Evolutionary conservation across 2,329 filamentous ascomycete genomes (phyloP).

Genomic region (Xylaria sp.): DNA sequence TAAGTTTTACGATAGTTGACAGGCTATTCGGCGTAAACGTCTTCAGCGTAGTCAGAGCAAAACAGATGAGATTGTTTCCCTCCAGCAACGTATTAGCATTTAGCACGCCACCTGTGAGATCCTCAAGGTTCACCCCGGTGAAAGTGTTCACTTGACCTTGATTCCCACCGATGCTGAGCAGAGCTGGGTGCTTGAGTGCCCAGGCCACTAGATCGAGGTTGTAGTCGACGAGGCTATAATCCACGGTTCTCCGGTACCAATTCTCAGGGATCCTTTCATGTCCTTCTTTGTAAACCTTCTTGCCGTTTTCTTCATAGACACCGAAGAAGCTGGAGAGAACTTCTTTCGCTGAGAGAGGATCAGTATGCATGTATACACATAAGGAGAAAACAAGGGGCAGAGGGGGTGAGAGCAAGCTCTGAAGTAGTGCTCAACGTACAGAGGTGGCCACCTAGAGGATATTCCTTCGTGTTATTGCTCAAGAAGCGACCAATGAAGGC

Average conservation of each 20-base stretch:
- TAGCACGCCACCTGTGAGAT: conserved; percentile 57
- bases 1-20: conserved; percentile 50
- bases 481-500: conserved; percentile 56
- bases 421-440: conserved; percentile 44
- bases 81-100: conserved; percentile 54
- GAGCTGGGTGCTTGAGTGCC: conserved; percentile 53
- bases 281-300: conserved; percentile 57
- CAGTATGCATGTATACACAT: neutral
- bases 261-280: conserved; percentile 63
- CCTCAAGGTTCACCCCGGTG: conserved; percentile 54
- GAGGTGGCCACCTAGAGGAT: conserved; percentile 49
- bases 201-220: conserved; percentile 53
- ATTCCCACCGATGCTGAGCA: conserved; percentile 62
- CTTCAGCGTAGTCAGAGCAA: conserved; percentile 53
- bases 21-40: conserved; percentile 56
- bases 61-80: conserved; percentile 57
- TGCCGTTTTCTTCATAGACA: conserved; percentile 53
- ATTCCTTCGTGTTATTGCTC: conserved; percentile 56
- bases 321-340: conserved; percentile 59
- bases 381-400: neutral
- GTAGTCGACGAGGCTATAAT: conserved; percentile 58
- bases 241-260: conserved; percentile 58
- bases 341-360: conserved; percentile 48
- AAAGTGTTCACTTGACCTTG: conserved; percentile 62
- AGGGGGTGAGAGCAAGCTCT: neutral